phyloP scores from a whole-genome alignment of 139 green algal genomes.

The Chlamydomonas applanata region DNA sequence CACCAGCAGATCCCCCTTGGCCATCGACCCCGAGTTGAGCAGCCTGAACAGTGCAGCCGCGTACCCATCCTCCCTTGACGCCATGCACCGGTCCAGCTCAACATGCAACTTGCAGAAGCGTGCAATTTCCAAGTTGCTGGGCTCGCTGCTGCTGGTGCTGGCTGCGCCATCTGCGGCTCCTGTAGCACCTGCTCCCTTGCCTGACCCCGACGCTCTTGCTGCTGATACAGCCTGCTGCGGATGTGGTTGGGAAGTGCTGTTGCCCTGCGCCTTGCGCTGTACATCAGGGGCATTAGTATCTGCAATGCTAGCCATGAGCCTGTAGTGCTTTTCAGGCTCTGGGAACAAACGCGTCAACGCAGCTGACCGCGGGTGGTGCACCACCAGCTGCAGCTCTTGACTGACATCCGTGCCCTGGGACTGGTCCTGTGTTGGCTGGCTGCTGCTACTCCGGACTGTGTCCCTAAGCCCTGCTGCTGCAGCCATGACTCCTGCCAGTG shows the following conservation, averaged over 20 bases:
- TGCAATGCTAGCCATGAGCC: constrained; percentile 31
- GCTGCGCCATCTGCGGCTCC: too few relatives aligned
- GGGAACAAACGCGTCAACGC: constrained; percentile 36
- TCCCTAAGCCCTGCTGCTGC: too few relatives aligned
- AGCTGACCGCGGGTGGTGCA: constrained; percentile 45
- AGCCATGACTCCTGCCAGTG: too few relatives aligned
- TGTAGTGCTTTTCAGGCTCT: constrained; percentile 41
- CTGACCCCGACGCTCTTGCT: background rate
- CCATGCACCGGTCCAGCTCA: constrained; percentile 53
- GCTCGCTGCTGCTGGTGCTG: constrained; percentile 9
- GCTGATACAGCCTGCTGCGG: background rate
- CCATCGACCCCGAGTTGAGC: constrained; percentile 37
- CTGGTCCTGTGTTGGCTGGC: too few relatives aligned
- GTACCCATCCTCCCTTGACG: constrained; percentile 43
- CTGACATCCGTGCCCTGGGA: too few relatives aligned
- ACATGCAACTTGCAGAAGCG: constrained; percentile 44
- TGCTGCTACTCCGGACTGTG: too few relatives aligned
- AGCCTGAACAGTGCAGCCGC: constrained; percentile 30
- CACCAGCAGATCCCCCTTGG: constrained; percentile 59
- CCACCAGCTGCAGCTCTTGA: background rate
- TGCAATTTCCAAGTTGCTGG: background rate
- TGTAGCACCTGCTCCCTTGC: background rate
- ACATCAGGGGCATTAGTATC: too few relatives aligned
- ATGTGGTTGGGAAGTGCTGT: too few relatives aligned
- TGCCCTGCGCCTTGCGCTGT: too few relatives aligned